phyloP scores from a whole-genome alignment of 2,329 filamentous ascomycete species.

The Leptographium radiaticola region DNA sequence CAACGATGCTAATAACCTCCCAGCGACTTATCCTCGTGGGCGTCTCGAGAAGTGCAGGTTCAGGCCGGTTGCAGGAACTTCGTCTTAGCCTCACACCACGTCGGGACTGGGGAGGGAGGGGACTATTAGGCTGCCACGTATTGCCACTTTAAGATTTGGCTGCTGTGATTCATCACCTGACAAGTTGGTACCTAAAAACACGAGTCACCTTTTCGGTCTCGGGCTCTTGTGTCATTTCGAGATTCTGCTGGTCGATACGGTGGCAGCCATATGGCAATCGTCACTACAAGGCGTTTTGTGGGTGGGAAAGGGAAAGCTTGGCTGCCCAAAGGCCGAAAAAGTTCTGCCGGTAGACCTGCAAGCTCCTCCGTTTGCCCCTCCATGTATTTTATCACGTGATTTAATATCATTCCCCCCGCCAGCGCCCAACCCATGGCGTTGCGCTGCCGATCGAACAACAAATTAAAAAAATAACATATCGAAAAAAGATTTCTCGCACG shows the following conservation, averaged over 20 bases:
- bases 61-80: slow-evolving; percentile 39
- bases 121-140: slow-evolving; percentile 81
- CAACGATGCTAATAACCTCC: slow-evolving; percentile 10
- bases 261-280: too few species aligned
- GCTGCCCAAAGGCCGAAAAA: neutral
- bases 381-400: slow-evolving; percentile 9
- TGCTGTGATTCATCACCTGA: neutral
- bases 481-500: slow-evolving; percentile 11
- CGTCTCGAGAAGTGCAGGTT: slow-evolving; percentile 36
- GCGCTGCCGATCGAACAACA: slow-evolving; percentile 9
- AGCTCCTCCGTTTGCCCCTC: slow-evolving; percentile 1
- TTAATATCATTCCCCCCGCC: slow-evolving; percentile 1
- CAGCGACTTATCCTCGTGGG: slow-evolving; percentile 61
- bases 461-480: slow-evolving; percentile 10
- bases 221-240: neutral
- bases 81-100: slow-evolving; percentile 62
- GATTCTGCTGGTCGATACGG: too few species aligned
- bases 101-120: slow-evolving; percentile 79
- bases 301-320: too few species aligned
- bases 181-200: neutral
- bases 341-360: neutral
- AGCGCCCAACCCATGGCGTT: slow-evolving; percentile 8
- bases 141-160: slow-evolving; percentile 47
- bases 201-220: neutral
- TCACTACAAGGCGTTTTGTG: too few species aligned